Conservation (phyloP, 139 green algal species). For the Chlorella sp. region DNA sequence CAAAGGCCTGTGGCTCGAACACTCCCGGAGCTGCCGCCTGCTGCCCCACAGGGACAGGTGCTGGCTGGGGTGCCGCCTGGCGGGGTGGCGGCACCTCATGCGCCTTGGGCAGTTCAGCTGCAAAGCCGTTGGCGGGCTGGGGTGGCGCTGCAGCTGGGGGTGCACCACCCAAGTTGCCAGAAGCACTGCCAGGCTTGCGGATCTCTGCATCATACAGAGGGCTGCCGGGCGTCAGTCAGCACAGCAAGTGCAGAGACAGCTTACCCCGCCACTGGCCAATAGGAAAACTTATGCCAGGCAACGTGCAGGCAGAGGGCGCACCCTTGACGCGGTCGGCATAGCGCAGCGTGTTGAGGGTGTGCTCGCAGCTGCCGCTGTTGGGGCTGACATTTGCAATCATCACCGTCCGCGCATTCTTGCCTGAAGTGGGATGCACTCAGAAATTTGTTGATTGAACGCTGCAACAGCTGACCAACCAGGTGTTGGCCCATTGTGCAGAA, state of each 20-base stretch:
- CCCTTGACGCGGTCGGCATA: slow-evolving; percentile 98
- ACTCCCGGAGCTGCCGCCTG: not conserved
- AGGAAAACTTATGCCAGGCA: not conserved
- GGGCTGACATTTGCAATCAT: slow-evolving; percentile 99
- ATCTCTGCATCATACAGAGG: too few relatives aligned
- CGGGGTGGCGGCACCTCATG: not conserved
- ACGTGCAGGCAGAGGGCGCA: not conserved
- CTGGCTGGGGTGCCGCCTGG: not conserved
- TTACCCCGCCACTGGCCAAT: too few relatives aligned
- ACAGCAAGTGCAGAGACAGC: not conserved
- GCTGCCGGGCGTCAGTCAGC: too few relatives aligned
- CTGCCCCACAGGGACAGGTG: not conserved
- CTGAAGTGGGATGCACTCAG: not conserved
- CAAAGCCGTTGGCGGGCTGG: not conserved
- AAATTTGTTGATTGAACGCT: not conserved
- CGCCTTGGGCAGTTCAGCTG: not conserved
- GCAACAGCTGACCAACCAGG: not conserved
- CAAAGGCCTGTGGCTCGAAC: not conserved
- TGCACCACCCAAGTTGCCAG: not conserved
- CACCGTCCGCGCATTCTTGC: slow-evolving; percentile 87
- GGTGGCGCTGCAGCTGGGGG: not conserved
- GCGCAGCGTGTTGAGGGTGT: slow-evolving; percentile 98
- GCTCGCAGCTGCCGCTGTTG: slow-evolving; percentile 85
- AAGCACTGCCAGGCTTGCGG: slow-evolving; percentile 22
- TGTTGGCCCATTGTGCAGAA: slow-evolving; percentile 1